Conservation (phyloP, 306 rosid species). For the Biancaea sappan region DNA sequence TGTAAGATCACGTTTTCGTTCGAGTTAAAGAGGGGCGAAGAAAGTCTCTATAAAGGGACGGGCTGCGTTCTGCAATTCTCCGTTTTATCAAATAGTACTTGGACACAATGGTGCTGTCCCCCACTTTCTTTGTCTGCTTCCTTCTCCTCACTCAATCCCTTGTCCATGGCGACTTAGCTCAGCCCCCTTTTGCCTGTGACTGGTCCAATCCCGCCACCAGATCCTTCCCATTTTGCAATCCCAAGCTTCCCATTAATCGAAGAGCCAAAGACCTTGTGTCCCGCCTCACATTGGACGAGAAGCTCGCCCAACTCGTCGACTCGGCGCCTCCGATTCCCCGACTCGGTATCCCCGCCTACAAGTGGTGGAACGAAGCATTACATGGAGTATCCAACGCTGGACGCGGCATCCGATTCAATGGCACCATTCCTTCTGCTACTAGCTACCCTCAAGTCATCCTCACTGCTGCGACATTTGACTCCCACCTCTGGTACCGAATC, state of each 20-base stretch:
- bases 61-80: neutral
- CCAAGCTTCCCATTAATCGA: constrained; percentile 49
- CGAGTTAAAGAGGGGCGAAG: neutral
- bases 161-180: constrained; percentile 35
- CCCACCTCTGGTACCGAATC: constrained; percentile 76
- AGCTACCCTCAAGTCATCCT: constrained; percentile 98
- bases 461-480: constrained; percentile 79
- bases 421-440: constrained; percentile 53
- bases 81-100: neutral
- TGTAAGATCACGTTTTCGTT: neutral
- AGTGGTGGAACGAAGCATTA: constrained; percentile 96
- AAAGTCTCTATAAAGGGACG: neutral
- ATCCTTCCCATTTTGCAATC: constrained; percentile 73
- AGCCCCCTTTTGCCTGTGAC: constrained; percentile 78
- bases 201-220: constrained; percentile 60
- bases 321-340: constrained; percentile 80
- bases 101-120: constrained; percentile 31
- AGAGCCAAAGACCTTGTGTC: constrained; percentile 74
- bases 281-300: constrained; percentile 88
- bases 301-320: constrained; percentile 84
- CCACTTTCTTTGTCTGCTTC: neutral
- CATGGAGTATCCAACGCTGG: constrained; percentile 72
- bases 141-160: constrained; percentile 10
- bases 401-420: constrained; percentile 55
- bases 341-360: constrained; percentile 76